These are phyloP conservation scores for Coemansia furcata DNA, from an alignment of 192 early-diverging fungal species.

Conservation along the genomic window DNA sequence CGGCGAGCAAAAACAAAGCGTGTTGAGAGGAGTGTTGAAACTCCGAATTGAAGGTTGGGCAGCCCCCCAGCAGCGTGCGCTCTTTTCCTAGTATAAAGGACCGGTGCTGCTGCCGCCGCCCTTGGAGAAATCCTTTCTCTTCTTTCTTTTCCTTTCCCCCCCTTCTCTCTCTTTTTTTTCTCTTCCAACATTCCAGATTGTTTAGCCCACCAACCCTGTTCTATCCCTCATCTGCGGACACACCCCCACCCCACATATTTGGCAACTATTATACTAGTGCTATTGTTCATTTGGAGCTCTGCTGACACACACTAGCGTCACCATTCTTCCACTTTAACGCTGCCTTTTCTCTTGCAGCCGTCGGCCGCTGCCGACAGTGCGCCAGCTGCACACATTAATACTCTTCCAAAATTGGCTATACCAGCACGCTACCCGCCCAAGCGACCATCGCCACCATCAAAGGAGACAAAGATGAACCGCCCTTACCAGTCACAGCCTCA, in stretches of 20 bases:
- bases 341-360: constrained; percentile 2
- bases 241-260: not conserved
- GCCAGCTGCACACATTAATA: not conserved
- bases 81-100: not conserved
- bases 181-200: not conserved
- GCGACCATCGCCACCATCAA: not conserved
- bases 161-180: not conserved
- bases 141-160: not conserved
- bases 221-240: not conserved
- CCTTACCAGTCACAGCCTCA: constrained; percentile 10
- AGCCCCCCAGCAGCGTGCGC: not conserved
- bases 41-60: not conserved
- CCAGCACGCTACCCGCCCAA: constrained; percentile 5
- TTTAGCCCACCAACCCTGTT: not conserved
- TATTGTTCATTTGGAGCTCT: not conserved
- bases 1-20: not conserved
- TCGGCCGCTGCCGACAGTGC: constrained; percentile 3
- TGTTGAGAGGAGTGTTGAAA: not conserved
- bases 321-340: not conserved
- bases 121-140: not conserved
- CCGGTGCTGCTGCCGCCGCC: not conserved
- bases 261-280: not conserved
- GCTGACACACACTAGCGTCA: not conserved
- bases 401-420: not conserved
- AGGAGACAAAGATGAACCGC: constrained; percentile 1